Conservation (phyloP, 768 basidiomycete species). For the Leccinum imitatum region DNA sequence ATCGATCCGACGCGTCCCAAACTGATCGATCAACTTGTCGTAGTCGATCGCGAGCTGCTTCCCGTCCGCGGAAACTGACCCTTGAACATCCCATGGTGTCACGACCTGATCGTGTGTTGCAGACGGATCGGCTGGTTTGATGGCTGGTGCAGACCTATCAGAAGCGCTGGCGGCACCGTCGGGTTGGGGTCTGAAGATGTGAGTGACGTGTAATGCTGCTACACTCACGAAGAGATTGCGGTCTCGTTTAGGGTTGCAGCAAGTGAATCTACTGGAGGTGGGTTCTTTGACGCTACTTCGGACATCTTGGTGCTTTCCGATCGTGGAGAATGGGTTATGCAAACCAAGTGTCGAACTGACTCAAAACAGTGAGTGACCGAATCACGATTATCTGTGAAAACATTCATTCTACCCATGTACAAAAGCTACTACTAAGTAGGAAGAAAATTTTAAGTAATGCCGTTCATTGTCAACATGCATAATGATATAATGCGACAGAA, state of each 20-base stretch:
- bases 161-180: constrained; percentile 4
- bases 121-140: constrained; percentile 34
- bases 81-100: constrained; percentile 98
- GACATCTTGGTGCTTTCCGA: constrained; percentile 17
- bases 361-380: neutral
- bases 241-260: constrained; percentile 25
- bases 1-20: constrained; percentile 86
- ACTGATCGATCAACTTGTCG: constrained; percentile 90
- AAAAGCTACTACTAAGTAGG: neutral
- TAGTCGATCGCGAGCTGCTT: constrained; percentile 95
- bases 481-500: constrained; percentile 30
- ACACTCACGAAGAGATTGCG: constrained; percentile 31
- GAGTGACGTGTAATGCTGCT: constrained; percentile 1
- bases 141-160: constrained; percentile 22
- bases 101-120: constrained; percentile 68
- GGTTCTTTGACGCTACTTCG: constrained; percentile 25
- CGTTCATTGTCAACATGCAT: constrained; percentile 4
- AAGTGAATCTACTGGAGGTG: constrained; percentile 28
- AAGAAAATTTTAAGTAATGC: neutral
- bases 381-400: neutral
- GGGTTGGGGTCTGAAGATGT: constrained; percentile 14
- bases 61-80: constrained; percentile 83
- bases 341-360: neutral
- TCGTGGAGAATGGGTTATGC: neutral
- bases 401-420: neutral